Conservation (phyloP, 441 rosid genomes). For the Geranium incanum region DNA sequence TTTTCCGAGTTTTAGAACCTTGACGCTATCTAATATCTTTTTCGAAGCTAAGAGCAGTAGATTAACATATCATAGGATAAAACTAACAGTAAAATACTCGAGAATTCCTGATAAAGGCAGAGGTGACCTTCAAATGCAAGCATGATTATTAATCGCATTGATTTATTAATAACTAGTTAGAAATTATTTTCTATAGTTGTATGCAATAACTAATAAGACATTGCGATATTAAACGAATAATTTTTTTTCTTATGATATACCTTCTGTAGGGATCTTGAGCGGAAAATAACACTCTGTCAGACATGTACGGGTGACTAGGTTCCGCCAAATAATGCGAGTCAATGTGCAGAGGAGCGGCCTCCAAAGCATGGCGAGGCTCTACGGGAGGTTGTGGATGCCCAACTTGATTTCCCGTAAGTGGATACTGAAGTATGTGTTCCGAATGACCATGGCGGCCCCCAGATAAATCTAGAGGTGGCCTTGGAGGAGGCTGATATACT, state of each 20-base stretch:
- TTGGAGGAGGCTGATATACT: constrained; percentile 13
- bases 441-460: constrained; percentile 11
- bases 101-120: not conserved
- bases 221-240: not conserved
- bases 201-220: not conserved
- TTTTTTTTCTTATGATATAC: constrained; percentile 9
- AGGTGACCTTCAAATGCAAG: not conserved
- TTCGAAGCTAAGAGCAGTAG: too few species aligned
- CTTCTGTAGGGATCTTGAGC: constrained; percentile 19
- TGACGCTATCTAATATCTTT: too few species aligned
- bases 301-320: constrained; percentile 21
- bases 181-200: not conserved
- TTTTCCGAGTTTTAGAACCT: too few species aligned
- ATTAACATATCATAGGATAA: not conserved
- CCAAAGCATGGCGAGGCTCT: constrained; percentile 12
- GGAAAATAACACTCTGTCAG: constrained; percentile 18
- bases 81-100: not conserved
- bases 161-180: not conserved
- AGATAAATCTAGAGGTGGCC: constrained; percentile 15
- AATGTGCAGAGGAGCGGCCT: constrained; percentile 11
- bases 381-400: constrained; percentile 8
- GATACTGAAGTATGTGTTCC: constrained; percentile 7
- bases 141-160: not conserved
- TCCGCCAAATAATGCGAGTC: constrained; percentile 10
- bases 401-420: not conserved